Evolutionary conservation across 148 eudicot species (phyloP), one percentile per base, ranked within the genome.

Genomic region (Rhododendron kiyosumense): DNA sequence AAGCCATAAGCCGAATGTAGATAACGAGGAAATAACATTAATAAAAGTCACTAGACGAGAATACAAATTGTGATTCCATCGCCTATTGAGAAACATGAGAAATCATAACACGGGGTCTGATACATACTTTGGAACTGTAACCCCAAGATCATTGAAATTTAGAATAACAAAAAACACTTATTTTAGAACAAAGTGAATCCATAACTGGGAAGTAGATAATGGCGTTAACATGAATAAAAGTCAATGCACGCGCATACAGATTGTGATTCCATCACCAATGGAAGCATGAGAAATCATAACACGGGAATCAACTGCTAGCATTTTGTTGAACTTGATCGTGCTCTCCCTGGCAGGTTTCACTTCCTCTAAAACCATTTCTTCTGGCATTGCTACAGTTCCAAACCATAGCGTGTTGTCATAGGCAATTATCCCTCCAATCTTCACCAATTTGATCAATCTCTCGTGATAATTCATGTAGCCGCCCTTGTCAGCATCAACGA

Each of bases 331-430:
- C 80, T 90, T 46, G 5, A 90, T 87, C 13, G 34, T 51, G 26
- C 15, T 77, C 11, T 26, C 79, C 82, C 73, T 71, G 24, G 28
- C 85, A 12, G 17, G 67, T 78, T 38, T 79, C 28, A 30, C 7
- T 30, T 0, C 6, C 24, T 93, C 91, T 0, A 82, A 78, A 43
- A 91, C 92, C 17, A 32, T 20, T 8, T 88, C 85, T 57, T 90
- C 93, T 0, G 92, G 90, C 89, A 85, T 78, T 0, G 88, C 91
- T 2, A 92, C 93, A 0, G 88, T 69, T 26, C 90, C 92, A 0
- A 78, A 83, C 95, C 94, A 94, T 1, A 92, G 88, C 0, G 95
- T 93, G 86, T 94, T 92, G 81, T 93, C 97, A 24, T 91, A 93
- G 6, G 89, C 92, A 45, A 93, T 59, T 5, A 94, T 30, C 7